phyloP scores from a whole-genome alignment of 371 early-diverging fungal genomes.

The Apophysomyces variabilis region DNA sequence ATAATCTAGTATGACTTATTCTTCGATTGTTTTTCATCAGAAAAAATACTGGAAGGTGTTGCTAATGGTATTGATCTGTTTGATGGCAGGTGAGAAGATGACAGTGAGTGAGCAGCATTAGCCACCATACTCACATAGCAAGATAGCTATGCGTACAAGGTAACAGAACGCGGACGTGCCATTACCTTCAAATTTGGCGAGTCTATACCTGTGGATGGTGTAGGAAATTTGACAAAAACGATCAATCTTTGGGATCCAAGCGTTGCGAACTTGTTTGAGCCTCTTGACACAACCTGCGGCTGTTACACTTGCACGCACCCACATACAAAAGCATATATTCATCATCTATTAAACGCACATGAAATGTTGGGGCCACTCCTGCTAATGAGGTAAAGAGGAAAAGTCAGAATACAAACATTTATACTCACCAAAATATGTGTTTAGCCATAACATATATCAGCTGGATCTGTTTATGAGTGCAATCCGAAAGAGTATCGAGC shows the following conservation, averaged over 20 bases:
- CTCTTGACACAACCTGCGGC: constrained; percentile 62
- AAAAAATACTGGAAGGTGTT: constrained; percentile 66
- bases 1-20: background rate
- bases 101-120: background rate
- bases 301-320: constrained; percentile 71
- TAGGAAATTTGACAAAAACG: constrained; percentile 31
- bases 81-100: constrained; percentile 57
- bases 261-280: constrained; percentile 59
- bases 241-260: constrained; percentile 60
- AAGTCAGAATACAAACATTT: background rate
- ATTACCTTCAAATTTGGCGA: constrained; percentile 46
- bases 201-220: background rate
- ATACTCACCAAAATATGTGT: background rate
- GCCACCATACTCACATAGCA: background rate
- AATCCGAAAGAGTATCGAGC: constrained; percentile 63
- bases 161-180: constrained; percentile 51
- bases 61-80: constrained; percentile 74
- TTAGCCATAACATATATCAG: constrained; percentile 72
- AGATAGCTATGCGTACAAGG: constrained; percentile 43
- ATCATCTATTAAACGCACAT: constrained; percentile 75
- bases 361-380: constrained; percentile 84
- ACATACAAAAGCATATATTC: constrained; percentile 77
- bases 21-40: constrained; percentile 23
- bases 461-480: constrained; percentile 65
- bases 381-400: constrained; percentile 61